Base-by-base conservation (phyloP, 257 asterid species). In the Sherardia arvensis region DNA sequence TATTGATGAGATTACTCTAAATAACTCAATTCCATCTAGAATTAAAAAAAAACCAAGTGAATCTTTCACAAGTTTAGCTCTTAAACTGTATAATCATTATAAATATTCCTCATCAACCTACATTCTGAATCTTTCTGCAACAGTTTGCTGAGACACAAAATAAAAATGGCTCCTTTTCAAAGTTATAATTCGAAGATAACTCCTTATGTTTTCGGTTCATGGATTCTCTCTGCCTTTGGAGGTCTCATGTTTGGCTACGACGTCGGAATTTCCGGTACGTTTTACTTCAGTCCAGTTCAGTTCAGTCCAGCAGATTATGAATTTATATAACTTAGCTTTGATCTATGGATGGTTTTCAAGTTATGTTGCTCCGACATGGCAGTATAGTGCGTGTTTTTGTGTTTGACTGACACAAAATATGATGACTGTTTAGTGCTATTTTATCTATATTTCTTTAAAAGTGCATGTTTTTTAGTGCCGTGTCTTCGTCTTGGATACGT, bases 231-330 rank as follows among this genome's bases (percentile, higher is more conserved):
- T 0, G 76, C 76, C 45, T 72, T 72, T 22, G 76, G 76, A 15
- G 76, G 76, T 2, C 61, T 72, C 2, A 72, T 72, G 76, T 72
- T 72, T 61, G 76, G 76, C 10, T 72, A 72, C 55, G 76, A 72
- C 51, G 67, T 72, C 18, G 76, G 76, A 6, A 72, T 72, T 28
- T 72, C 76, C 40, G 76, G 76, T 72, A 59, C 32, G 23, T 15
- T 49, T 49, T 6, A 40, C 7, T 15, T 17, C 51, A 43, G n/a
- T 43, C 12, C 3, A 38, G 14, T 38, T 11, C 18, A 38, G 14
- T 38, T 38, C 18, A 12, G 17, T 10, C n/a, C n/a, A n/a, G n/a
- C n/a, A n/a, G n/a, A n/a, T n/a, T n/a, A n/a, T n/a, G n/a, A n/a
- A n/a, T n/a, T n/a, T 30, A 30, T 30, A 3, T 30, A 30, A 2